Percentiles rank a stretch among this genome's conserved stretches.
phyloP scores from a whole-genome alignment of 2,329 filamentous ascomycete species.

The Alternaria viburni region DNA sequence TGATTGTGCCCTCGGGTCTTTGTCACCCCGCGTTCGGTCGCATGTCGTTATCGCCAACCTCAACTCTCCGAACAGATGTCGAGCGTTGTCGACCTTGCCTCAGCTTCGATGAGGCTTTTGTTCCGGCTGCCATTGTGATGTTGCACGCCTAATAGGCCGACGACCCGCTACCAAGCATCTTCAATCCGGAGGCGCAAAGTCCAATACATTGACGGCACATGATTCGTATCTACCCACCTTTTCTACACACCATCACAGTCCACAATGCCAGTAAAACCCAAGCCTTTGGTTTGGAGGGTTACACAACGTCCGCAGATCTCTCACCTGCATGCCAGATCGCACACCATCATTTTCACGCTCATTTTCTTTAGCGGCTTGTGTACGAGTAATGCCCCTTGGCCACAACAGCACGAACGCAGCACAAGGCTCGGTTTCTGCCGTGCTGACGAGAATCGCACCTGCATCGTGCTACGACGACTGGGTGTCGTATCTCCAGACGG shows the following conservation, averaged over 20 bases:
- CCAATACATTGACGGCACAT: not conserved
- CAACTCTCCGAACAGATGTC: not conserved
- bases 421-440: not conserved
- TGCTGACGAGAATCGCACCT: constrained; percentile 20
- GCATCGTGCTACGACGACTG: constrained; percentile 28
- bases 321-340: constrained; percentile 12
- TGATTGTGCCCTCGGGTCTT: constrained; percentile 1
- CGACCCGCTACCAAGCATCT: constrained; percentile 1
- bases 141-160: not conserved
- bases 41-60: not conserved
- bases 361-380: not conserved
- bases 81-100: not conserved
- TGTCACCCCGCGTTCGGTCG: constrained; percentile 6
- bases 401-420: constrained; percentile 4
- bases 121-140: not conserved
- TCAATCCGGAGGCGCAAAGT: not conserved
- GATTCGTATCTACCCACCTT: constrained; percentile 4
- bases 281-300: constrained; percentile 1
- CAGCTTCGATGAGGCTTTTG: not conserved
- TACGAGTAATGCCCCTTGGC: constrained; percentile 5
- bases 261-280: constrained; percentile 9
- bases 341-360: constrained; percentile 5
- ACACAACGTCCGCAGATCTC: constrained; percentile 15
- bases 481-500: constrained; percentile 1
- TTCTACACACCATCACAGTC: constrained; percentile 3